A percentile compares a stretch with the other conserved stretches of the same genome.
These are phyloP conservation scores for Typha latifolia DNA, from an alignment of 176 grass and related monocot species.

Conservation along the genomic window DNA sequence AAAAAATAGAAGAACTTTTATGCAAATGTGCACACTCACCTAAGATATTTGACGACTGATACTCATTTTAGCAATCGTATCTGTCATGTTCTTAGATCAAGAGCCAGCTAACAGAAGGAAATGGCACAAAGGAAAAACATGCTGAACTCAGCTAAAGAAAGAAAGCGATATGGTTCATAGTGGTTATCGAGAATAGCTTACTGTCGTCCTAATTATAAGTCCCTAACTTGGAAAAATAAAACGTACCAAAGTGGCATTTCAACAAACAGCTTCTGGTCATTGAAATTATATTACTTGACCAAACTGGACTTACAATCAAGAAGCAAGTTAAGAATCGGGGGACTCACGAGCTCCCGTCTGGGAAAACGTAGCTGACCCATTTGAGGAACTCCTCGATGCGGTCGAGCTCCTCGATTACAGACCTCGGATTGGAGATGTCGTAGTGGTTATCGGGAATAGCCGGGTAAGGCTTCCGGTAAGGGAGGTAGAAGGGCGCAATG, in stretches of 20 bases:
- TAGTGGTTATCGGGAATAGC: constrained; percentile 27
- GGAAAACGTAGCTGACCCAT: constrained; percentile 25
- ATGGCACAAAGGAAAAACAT: background rate
- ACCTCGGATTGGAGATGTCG: constrained; percentile 20
- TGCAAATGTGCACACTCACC: too few relatives aligned
- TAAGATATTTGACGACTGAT: too few relatives aligned
- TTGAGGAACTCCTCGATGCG: constrained; percentile 25
- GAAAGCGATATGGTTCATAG: background rate
- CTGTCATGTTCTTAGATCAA: background rate
- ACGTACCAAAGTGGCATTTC: background rate
- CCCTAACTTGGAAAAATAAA: too few relatives aligned
- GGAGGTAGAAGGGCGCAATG: constrained; percentile 25
- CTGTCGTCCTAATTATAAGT: too few relatives aligned
- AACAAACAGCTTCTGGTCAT: background rate
- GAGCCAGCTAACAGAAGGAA: background rate
- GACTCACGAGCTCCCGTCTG: constrained; percentile 20
- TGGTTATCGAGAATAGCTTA: too few relatives aligned
- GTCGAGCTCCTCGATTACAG: constrained; percentile 29
- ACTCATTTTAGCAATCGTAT: background rate
- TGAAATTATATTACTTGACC: background rate
- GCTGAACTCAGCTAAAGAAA: background rate
- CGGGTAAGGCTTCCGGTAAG: constrained; percentile 23
- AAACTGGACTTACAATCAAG: background rate
- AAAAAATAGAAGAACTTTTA: background rate
- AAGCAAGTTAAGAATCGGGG: background rate